These are phyloP conservation scores for Penicillium mononematosum DNA, from an alignment of 495 filamentous ascomycete species.

Conservation along the genomic window DNA sequence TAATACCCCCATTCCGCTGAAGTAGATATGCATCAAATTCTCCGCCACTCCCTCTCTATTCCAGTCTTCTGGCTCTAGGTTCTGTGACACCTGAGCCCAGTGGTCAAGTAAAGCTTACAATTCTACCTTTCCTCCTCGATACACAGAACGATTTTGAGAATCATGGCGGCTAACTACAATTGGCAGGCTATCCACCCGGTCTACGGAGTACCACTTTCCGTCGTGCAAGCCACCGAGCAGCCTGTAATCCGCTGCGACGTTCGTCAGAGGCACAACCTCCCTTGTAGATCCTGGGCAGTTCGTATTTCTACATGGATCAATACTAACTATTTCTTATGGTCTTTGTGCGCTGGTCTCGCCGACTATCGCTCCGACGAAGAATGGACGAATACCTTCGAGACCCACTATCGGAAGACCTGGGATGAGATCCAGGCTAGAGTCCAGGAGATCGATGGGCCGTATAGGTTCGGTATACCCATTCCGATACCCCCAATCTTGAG, in stretches of 20 bases:
- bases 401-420: neutral
- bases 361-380: neutral
- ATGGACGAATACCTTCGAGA: neutral
- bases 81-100: neutral
- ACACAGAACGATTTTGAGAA: neutral
- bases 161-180: neutral
- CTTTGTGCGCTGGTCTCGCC: neutral
- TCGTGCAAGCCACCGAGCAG: neutral
- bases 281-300: neutral
- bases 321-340: constrained; percentile 9
- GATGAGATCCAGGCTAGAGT: constrained; percentile 2
- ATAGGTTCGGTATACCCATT: neutral
- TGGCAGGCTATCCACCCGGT: neutral
- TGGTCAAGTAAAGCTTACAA: neutral
- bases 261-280: neutral
- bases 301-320: neutral
- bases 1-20: neutral
- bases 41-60: neutral
- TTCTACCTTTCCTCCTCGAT: neutral
- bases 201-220: neutral
- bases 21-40: neutral
- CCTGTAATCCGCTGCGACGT: neutral
- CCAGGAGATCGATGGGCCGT: neutral
- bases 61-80: neutral
- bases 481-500: neutral